A percentile compares a stretch with the other conserved stretches of the same genome.
Conservation (phyloP, 2,329 filamentous ascomycete species). For the Gyromitra esculenta region DNA sequence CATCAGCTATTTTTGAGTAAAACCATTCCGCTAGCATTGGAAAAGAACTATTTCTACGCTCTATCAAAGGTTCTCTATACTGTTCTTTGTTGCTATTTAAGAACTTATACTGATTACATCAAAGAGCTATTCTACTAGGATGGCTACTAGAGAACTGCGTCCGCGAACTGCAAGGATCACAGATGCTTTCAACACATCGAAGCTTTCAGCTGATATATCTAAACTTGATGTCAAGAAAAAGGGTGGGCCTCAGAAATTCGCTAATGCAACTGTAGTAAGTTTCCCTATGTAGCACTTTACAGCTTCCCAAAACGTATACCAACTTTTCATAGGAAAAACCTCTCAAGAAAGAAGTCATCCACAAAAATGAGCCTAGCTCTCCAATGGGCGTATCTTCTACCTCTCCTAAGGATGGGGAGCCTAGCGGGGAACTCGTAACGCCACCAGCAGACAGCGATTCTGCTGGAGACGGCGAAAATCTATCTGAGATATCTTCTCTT, state of each 20-base stretch:
- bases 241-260: neutral
- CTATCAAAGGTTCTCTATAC: neutral
- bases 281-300: neutral
- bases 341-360: too few relatives aligned
- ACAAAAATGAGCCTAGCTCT: neutral
- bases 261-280: neutral
- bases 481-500: neutral
- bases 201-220: slow-evolving; percentile 6
- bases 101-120: neutral
- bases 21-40: neutral
- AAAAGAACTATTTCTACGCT: neutral
- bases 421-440: neutral
- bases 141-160: slow-evolving; percentile 29
- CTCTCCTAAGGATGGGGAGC: neutral
- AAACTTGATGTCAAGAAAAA: slow-evolving; percentile 14
- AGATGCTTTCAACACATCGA: slow-evolving; percentile 17
- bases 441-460: neutral
- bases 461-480: neutral
- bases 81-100: neutral
- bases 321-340: neutral
- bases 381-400: neutral
- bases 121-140: neutral
- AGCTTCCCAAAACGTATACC: neutral
- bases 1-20: neutral
- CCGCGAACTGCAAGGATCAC: slow-evolving; percentile 19